Conservation (phyloP, 176 grass and related monocot species). For the Carex scoparia region DNA sequence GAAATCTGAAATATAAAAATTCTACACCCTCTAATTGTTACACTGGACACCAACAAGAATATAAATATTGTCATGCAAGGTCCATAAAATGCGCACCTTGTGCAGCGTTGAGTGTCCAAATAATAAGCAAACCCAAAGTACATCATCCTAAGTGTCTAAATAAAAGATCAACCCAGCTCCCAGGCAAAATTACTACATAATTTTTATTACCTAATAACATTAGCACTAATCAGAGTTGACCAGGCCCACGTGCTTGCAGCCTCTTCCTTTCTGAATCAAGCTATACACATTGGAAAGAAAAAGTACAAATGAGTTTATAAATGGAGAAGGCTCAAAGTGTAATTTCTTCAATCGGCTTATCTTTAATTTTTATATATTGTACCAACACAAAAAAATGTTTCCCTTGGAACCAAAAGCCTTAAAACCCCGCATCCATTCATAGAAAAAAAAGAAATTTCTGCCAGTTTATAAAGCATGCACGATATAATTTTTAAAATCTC, state of each 20-base stretch:
- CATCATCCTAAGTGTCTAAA: not conserved
- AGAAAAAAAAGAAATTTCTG: not conserved
- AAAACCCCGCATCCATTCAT: not conserved
- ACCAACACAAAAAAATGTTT: not conserved
- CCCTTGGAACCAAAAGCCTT: not conserved
- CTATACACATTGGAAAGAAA: constrained; percentile 37
- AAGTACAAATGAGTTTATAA: not conserved
- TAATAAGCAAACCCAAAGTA: constrained; percentile 16
- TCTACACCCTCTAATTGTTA: constrained; percentile 6
- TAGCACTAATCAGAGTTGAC: constrained; percentile 37
- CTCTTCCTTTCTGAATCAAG: constrained; percentile 97
- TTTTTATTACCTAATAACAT: constrained; percentile 17
- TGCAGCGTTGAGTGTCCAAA: not conserved
- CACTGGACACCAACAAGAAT: constrained; percentile 16
- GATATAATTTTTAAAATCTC: not conserved
- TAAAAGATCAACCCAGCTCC: constrained; percentile 9
- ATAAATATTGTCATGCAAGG: not conserved
- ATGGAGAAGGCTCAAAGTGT: not conserved
- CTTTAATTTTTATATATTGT: not conserved
- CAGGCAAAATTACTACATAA: constrained; percentile 15
- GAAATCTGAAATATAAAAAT: constrained; percentile 11
- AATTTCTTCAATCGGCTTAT: not conserved
- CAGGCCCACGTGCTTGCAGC: constrained; percentile 53
- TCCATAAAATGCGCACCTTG: not conserved
- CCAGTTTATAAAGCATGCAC: not conserved